These are phyloP conservation scores for Astraeus odoratus DNA, from an alignment of 768 basidiomycete species.

Conservation along the genomic window DNA sequence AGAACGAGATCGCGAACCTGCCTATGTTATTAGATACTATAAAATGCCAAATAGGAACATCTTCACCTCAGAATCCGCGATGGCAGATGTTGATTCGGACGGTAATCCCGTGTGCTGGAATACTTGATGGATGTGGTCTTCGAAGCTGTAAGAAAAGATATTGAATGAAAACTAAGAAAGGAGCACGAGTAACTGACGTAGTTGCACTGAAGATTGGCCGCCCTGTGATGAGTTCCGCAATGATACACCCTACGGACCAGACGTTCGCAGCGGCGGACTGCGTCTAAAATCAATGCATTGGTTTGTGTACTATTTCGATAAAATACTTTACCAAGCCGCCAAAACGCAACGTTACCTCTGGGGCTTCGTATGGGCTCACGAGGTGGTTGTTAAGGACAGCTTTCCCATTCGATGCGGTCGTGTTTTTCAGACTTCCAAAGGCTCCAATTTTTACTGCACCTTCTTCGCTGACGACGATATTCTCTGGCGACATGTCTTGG, in stretches of 20 bases:
- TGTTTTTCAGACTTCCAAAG: neutral
- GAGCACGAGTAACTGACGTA: neutral
- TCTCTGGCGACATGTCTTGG: neutral
- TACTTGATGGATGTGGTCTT: neutral
- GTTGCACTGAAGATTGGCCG: neutral
- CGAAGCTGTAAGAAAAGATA: neutral
- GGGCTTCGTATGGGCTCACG: neutral
- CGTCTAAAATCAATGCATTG: neutral
- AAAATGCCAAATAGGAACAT: neutral
- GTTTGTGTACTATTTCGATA: neutral
- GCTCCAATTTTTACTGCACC: neutral
- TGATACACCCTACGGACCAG: constrained; percentile 1
- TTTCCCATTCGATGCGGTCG: neutral
- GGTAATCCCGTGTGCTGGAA: neutral
- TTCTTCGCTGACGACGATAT: neutral
- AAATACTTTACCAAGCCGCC: neutral
- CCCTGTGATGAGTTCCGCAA: neutral
- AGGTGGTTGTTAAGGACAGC: neutral
- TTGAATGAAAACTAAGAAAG: neutral
- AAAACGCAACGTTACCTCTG: neutral
- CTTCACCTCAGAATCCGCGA: neutral
- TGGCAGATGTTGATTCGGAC: neutral
- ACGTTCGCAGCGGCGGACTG: neutral
- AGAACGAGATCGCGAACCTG: neutral
- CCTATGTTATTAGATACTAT: neutral